Conservation (phyloP, 306 rosid species). For the Gynostemma pentaphyllum region DNA sequence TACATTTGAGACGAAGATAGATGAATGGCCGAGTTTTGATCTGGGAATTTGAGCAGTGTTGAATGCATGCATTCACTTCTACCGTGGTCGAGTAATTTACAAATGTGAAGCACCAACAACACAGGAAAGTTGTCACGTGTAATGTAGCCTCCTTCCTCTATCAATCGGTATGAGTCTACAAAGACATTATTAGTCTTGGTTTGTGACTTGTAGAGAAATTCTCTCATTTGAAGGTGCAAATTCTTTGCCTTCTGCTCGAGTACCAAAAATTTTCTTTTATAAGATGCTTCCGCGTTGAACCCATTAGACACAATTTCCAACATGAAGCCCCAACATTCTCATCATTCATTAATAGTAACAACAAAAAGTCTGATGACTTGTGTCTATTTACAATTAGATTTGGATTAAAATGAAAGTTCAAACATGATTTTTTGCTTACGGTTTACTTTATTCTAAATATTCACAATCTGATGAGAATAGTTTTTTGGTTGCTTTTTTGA, state of each 20-base stretch:
- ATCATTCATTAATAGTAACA: not conserved
- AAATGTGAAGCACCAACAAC: not conserved
- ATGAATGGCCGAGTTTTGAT: slow-evolving; percentile 55
- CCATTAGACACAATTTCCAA: too few relatives aligned
- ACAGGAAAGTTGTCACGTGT: not conserved
- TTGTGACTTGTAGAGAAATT: not conserved
- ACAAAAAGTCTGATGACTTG: not conserved
- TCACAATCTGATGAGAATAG: not conserved
- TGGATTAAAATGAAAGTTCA: not conserved
- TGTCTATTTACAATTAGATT: not conserved
- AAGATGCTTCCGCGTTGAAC: too few relatives aligned
- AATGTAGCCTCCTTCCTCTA: not conserved
- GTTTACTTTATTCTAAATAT: not conserved
- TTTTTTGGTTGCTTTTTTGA: not conserved
- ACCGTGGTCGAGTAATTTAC: not conserved
- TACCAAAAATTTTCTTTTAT: too few relatives aligned
- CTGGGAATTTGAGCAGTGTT: slow-evolving; percentile 65
- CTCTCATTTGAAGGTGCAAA: not conserved
- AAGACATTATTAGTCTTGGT: not conserved
- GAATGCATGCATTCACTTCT: too few relatives aligned
- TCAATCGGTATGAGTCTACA: not conserved
- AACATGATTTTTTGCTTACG: not conserved
- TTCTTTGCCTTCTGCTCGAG: not conserved
- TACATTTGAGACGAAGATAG: slow-evolving; percentile 16
- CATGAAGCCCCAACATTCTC: not conserved